Evolutionary conservation across 768 basidiomycete genomes (phyloP).

Genomic region (Suillus subalutaceus): DNA sequence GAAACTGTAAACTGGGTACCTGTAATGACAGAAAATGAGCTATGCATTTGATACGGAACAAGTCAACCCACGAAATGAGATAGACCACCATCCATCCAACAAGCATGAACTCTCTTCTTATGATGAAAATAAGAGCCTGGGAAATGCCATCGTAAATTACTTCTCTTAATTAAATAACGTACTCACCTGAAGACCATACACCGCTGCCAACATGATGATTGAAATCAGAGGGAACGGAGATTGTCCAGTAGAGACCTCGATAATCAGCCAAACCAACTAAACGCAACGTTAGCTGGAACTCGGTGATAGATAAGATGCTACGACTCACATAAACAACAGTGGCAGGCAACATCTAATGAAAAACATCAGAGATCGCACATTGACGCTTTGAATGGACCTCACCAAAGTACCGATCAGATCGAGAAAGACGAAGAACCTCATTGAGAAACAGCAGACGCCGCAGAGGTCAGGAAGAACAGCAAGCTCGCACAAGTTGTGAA

Average conservation of each 20-base stretch:
- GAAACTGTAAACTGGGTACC: constrained; percentile 70
- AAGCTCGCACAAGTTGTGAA: constrained; percentile 70
- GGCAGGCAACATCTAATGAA: constrained; percentile 53
- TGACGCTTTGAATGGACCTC: constrained; percentile 11
- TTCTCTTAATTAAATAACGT: constrained; percentile 1
- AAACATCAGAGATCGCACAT: constrained; percentile 13
- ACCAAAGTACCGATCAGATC: constrained; percentile 68
- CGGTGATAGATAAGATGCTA: constrained; percentile 5
- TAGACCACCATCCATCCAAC: constrained; percentile 77
- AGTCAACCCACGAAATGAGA: constrained; percentile 56
- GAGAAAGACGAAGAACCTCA: constrained; percentile 71
- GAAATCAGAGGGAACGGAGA: constrained; percentile 64
- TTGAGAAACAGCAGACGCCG: constrained; percentile 75
- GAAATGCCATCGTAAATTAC: constrained; percentile 1
- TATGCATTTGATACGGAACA: background rate
- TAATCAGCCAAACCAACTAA: constrained; percentile 62
- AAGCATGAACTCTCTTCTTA: constrained; percentile 78
- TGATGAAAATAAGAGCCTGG: constrained; percentile 64
- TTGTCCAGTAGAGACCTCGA: constrained; percentile 54
- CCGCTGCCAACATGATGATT: constrained; percentile 64
- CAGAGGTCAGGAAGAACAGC: constrained; percentile 64
- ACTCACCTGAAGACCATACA: constrained; percentile 68
- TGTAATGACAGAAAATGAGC: constrained; percentile 25
- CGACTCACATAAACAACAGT: constrained; percentile 62
- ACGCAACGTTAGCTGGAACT: constrained; percentile 14